A percentile compares a stretch with the other conserved stretches of the same genome.
phyloP scores from a whole-genome alignment of 164 flowering plant species.

The Kalanchoe fedtschenkoi region DNA sequence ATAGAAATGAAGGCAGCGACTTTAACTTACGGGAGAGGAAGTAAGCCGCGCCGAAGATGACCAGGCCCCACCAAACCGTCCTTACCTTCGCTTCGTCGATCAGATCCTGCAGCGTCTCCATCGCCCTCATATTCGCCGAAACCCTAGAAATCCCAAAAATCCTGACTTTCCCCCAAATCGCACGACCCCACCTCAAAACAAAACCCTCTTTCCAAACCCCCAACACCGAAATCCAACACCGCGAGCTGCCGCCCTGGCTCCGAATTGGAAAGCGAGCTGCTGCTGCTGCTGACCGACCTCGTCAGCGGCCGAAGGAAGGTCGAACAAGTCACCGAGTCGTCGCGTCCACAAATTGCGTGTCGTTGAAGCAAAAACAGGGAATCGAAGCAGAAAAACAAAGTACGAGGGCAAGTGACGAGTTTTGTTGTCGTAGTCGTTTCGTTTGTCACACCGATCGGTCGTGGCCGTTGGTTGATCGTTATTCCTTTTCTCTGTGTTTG shows the following conservation, averaged over 20 bases:
- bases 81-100: conserved; percentile 83
- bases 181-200: not conserved
- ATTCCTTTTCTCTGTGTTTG: not conserved
- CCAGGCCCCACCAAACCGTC: conserved; percentile 72
- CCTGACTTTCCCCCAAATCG: not conserved
- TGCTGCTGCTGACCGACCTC: conserved; percentile 5
- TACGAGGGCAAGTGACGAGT: not conserved
- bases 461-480: not conserved
- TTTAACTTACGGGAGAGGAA: conserved; percentile 66
- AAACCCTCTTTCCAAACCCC: not conserved
- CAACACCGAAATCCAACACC: not conserved
- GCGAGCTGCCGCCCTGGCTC: no score
- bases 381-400: not conserved
- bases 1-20: not conserved
- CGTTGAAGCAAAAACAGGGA: not conserved
- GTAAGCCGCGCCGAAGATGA: conserved; percentile 59
- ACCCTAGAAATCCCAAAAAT: conserved; percentile 4
- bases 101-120: conserved; percentile 81
- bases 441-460: not conserved
- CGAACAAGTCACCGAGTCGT: not conserved
- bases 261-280: not conserved
- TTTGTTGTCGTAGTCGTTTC: not conserved
- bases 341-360: not conserved
- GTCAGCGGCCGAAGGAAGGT: not conserved
- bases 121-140: conserved; percentile 41